Conservation (phyloP, 2,329 filamentous ascomycete species). For the Aureobasidium musti region DNA sequence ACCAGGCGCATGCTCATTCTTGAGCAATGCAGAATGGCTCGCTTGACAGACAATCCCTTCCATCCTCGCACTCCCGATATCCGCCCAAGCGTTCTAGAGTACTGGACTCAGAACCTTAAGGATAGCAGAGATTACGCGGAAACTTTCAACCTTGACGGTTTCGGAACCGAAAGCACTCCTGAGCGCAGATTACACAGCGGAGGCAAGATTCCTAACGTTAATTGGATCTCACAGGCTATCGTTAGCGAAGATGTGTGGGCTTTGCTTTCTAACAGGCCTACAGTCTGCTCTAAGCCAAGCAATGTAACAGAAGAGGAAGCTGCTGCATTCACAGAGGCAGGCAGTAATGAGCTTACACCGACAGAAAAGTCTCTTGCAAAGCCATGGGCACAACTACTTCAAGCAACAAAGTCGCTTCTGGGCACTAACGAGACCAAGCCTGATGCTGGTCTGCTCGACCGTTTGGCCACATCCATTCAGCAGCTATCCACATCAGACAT, state of each 20-base stretch:
- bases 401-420: conserved; percentile 19
- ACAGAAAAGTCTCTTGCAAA: conserved; percentile 23
- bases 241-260: conserved; percentile 29
- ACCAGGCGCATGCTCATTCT: conserved; percentile 39
- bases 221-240: conserved; percentile 34
- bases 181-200: conserved; percentile 29
- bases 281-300: conserved; percentile 27
- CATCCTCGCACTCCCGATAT: conserved; percentile 22
- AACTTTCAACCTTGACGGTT: conserved; percentile 39
- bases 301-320: conserved; percentile 30
- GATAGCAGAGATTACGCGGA: conserved; percentile 43
- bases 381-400: conserved; percentile 17
- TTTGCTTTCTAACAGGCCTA: conserved; percentile 22
- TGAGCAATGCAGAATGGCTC: conserved; percentile 40
- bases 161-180: conserved; percentile 27
- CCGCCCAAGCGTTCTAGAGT: conserved; percentile 34
- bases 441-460: conserved; percentile 8
- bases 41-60: conserved; percentile 36
- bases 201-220: conserved; percentile 33
- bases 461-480: conserved; percentile 2
- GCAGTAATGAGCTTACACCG: conserved; percentile 7
- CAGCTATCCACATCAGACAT: background rate
- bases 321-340: background rate
- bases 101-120: conserved; percentile 37
- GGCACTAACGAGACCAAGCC: conserved; percentile 16